Evolutionary conservation across 257 asterid genomes (phyloP), one percentile per base, ranked within the genome.

Genomic region (Solanum tarapatanum): DNA sequence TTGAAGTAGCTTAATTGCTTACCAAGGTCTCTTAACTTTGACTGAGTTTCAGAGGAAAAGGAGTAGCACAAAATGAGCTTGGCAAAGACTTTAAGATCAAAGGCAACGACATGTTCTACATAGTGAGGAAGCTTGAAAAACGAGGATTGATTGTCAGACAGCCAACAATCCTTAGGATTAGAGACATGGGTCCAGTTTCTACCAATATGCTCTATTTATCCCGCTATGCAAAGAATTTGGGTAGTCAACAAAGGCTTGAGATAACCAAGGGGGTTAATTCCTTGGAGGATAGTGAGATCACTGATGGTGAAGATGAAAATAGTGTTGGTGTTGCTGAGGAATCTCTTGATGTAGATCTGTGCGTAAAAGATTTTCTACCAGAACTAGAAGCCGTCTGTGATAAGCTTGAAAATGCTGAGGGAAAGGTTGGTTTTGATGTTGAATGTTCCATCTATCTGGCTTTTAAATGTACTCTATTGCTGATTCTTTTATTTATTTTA

Each of bases 51-150:
- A 97, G 99, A 92, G 87, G 90, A 75, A 91, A 88, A 84, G 99
- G 99, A 89, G 89, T 97, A 69, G 94, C 98, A 7, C 99, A 97
- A 91, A 93, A 76, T 91, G 98, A 93, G 87, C 99, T 97, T 89
- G 87, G 95, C 11, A 97, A 92, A 89, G 98, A 94, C 87, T 91
- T 95, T 28, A 89, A 91, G 70, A 87, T 94, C 6, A 92, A 93
- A 88, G 93, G 96, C 24, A 97, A 95, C 90, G 91, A 93, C 64
- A 90, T 97, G 58, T 95, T 92, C 87, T 97, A 94, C 90, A 93
- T 91, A 68, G 82, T 94, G 90, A 95, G 93, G 93, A 92, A 91
- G 85, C 98, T 97, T 37, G 99, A 95, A 93, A 89, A 89, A 88
- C 93, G 92, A 84, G 98, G 98, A 73, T 89, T 95, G 94, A 94